Conservation (phyloP, 2,329 filamentous ascomycete species). For the Diaporthe vaccinii region DNA sequence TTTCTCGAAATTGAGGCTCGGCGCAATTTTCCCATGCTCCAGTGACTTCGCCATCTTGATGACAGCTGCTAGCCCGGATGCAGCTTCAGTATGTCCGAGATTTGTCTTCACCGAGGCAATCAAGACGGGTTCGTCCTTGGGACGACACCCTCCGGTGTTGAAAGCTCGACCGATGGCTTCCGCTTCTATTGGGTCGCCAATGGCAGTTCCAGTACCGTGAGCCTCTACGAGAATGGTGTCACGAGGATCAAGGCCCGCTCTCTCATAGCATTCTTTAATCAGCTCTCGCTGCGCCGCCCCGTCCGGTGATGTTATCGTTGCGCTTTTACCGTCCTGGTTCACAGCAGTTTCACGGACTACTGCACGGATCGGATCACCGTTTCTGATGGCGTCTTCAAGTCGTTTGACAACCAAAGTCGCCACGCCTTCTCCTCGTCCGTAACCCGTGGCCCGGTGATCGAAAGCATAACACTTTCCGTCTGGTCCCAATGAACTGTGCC, state of each 20-base stretch:
- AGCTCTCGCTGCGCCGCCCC: slow-evolving; percentile 47
- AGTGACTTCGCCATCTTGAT: background rate
- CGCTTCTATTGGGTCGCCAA: background rate
- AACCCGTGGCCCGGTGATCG: background rate
- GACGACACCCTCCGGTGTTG: slow-evolving; percentile 12
- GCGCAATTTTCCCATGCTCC: slow-evolving; percentile 42
- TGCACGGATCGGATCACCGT: slow-evolving; percentile 42
- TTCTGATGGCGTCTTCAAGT: background rate
- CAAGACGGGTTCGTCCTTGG: slow-evolving; percentile 23
- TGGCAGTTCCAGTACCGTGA: background rate
- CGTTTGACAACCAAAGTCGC: background rate
- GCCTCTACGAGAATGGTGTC: slow-evolving; percentile 51
- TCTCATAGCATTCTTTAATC: slow-evolving; percentile 61
- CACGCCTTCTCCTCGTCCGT: slow-evolving; percentile 9
- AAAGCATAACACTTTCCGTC: slow-evolving; percentile 15
- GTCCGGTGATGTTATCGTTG: slow-evolving; percentile 44
- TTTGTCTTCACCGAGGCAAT: slow-evolving; percentile 53
- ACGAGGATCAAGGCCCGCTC: slow-evolving; percentile 56
- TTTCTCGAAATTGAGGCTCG: slow-evolving; percentile 44
- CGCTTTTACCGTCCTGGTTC: slow-evolving; percentile 48
- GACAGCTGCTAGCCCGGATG: background rate
- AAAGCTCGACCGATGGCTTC: slow-evolving; percentile 18
- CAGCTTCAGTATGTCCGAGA: slow-evolving; percentile 7
- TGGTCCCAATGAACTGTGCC: background rate
- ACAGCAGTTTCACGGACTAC: slow-evolving; percentile 39